Percentiles rank a stretch among this genome's conserved stretches.
These are phyloP conservation scores for Triticum urartu DNA, from an alignment of 176 grass and related monocot species.

Conservation along the genomic window DNA sequence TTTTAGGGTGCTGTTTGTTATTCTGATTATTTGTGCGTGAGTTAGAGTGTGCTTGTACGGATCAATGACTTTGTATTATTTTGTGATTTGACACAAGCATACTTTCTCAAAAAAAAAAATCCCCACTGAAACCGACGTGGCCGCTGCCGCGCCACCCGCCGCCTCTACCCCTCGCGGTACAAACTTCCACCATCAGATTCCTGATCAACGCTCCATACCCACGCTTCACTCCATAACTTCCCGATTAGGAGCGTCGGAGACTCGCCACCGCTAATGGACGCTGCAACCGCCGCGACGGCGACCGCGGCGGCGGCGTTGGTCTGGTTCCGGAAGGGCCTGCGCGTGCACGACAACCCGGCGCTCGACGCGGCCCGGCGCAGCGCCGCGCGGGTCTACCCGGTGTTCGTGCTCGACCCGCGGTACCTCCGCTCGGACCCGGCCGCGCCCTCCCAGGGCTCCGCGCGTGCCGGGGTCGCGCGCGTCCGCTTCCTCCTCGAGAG, in stretches of 20 bases:
- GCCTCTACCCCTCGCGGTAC: conserved; percentile 27
- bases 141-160: conserved; percentile 30
- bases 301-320: conserved; percentile 52
- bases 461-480: conserved; percentile 55
- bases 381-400: conserved; percentile 61
- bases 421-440: conserved; percentile 67
- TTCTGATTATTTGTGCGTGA: too few relatives aligned
- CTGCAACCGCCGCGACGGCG: conserved; percentile 32
- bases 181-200: conserved; percentile 42
- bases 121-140: conserved; percentile 45
- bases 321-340: conserved; percentile 89
- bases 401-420: conserved; percentile 81
- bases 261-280: conserved; percentile 21
- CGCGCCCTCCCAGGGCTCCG: conserved; percentile 65
- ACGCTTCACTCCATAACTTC: background rate
- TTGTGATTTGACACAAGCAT: too few relatives aligned
- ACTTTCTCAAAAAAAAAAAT: background rate
- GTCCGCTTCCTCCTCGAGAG: conserved; percentile 88
- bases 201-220: background rate
- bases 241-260: background rate
- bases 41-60: too few relatives aligned
- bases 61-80: too few relatives aligned
- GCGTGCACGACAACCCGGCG: conserved; percentile 91
- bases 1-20: too few relatives aligned
- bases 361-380: conserved; percentile 51